A percentile compares a stretch with the other conserved stretches of the same genome.
Conservation (phyloP, 1,284 basidiomycete species). For the Ceratobasidium papillatum region DNA sequence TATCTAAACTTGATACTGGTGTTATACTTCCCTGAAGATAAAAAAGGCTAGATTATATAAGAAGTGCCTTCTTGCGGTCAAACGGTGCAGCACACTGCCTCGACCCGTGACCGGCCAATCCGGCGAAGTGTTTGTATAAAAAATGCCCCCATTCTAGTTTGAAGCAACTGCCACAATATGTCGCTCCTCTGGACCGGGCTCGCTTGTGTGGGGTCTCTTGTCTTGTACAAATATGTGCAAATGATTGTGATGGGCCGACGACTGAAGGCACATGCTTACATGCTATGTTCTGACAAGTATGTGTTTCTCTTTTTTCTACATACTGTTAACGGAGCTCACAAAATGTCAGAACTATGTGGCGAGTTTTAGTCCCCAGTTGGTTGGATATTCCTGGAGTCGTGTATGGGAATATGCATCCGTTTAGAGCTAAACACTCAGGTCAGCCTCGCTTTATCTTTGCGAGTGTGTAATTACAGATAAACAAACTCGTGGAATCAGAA, state of each 20-base stretch:
- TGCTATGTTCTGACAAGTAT: background rate
- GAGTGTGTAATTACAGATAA: background rate
- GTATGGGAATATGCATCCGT: conserved; percentile 8
- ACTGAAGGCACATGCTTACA: conserved; percentile 1
- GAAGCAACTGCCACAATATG: too few relatives aligned
- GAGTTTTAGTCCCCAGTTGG: conserved; percentile 10
- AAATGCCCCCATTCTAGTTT: too few relatives aligned
- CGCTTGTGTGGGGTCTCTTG: conserved; percentile 46
- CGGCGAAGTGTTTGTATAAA: too few relatives aligned
- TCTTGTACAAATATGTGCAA: background rate
- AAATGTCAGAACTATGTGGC: background rate
- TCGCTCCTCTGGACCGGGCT: conserved; percentile 50
- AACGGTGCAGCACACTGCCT: too few relatives aligned
- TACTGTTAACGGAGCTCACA: background rate
- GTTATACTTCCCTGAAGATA: too few relatives aligned
- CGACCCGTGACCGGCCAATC: too few relatives aligned
- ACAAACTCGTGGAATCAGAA: background rate
- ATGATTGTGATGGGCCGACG: conserved; percentile 6
- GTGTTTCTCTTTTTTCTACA: background rate
- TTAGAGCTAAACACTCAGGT: conserved; percentile 2
- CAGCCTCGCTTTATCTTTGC: background rate
- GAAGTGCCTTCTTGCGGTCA: too few relatives aligned
- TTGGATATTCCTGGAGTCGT: conserved; percentile 8
- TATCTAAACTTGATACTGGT: too few relatives aligned
- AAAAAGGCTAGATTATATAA: too few relatives aligned